Evolutionary conservation across 306 rosid genomes (phyloP), one percentile per base, ranked within the genome.

Genomic region (Trifolium dubium): DNA sequence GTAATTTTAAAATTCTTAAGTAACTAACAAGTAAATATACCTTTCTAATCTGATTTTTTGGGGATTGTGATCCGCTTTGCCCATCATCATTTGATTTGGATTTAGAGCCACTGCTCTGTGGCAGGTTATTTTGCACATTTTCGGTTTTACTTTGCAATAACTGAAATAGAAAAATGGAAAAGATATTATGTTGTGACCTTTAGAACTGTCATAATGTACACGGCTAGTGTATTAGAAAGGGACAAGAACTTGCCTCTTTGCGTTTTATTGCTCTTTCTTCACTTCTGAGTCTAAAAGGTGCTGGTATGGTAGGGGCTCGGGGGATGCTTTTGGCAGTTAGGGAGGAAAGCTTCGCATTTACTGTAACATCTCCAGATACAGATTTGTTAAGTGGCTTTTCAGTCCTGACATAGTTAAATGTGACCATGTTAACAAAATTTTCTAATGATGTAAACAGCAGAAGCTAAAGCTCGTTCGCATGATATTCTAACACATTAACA

Each of bases 181-280:
- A 40, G 56, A 17, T 28, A 53, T 10, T 9, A 40, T 65, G 31
- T 9, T 54, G 23, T 19, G 59, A 71, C 30, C 51, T 53, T 11
- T 12, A 37, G 19, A 13, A 6, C 29, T 56, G 34, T 61, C 44
- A 68, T 41, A 72, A 54, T 71, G 55, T 50, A 34, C 47, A 74
- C 14, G 51, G 17, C 53, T 49, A 58, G 30, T 64, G 55, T 41
- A 61, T 62, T 64, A 30, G 53, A 28, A 50, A 72, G 34, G 29
- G 79, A 50, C n/a, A 71, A 28, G 66, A 79, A 53, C 86, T 85
- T 85, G 69, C 99, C 90, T 95, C 96, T 85, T 85, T 92, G 55
- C 96, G 91, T 73, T 95, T 95, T 70, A 79, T 89, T 61, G 88
- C 99, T 87, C 99, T 90, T 85, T 90, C 97, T 76, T 90, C 96